phyloP scores from a whole-genome alignment of 169 alveolate genomes.

The Theileria annulata region DNA sequence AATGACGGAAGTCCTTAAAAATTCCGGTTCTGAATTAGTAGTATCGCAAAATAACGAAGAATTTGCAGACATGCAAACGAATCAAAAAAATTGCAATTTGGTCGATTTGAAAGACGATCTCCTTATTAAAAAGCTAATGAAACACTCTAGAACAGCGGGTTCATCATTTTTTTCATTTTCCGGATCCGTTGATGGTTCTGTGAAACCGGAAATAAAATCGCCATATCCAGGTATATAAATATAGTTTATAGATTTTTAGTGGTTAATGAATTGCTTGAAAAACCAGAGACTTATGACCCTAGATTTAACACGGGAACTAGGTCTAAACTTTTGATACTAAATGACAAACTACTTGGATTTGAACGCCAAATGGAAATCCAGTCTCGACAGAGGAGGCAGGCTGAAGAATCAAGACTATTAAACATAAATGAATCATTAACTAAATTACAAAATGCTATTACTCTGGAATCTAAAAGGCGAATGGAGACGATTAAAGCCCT shows the following conservation, averaged over 20 bases:
- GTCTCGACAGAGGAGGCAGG: conserved; percentile 56
- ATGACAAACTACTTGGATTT: conserved; percentile 61
- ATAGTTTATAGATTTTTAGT: conserved; percentile 11
- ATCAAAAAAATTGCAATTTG: conserved; percentile 19
- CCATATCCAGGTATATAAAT: conserved; percentile 19
- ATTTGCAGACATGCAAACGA: not conserved
- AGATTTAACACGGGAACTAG: conserved; percentile 48
- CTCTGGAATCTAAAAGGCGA: conserved; percentile 69
- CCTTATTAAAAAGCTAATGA: conserved; percentile 11
- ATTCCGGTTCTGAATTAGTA: conserved; percentile 8
- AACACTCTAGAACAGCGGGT: conserved; percentile 26
- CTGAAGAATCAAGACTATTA: conserved; percentile 46
- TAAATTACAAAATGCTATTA: conserved; percentile 42
- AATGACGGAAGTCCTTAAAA: not conserved
- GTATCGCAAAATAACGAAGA: conserved; percentile 12
- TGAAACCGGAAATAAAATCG: not conserved
- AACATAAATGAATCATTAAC: conserved; percentile 50
- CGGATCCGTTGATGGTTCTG: conserved; percentile 1
- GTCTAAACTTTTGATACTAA: conserved; percentile 54
- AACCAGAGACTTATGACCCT: conserved; percentile 48
- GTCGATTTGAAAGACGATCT: conserved; percentile 31
- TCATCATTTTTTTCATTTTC: conserved; percentile 10
- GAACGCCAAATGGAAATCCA: conserved; percentile 70
- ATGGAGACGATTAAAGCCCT: conserved; percentile 69
- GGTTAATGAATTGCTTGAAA: conserved; percentile 4